Evolutionary conservation across 139 green algal species (phyloP).

Genomic region (Chlorella sp.): DNA sequence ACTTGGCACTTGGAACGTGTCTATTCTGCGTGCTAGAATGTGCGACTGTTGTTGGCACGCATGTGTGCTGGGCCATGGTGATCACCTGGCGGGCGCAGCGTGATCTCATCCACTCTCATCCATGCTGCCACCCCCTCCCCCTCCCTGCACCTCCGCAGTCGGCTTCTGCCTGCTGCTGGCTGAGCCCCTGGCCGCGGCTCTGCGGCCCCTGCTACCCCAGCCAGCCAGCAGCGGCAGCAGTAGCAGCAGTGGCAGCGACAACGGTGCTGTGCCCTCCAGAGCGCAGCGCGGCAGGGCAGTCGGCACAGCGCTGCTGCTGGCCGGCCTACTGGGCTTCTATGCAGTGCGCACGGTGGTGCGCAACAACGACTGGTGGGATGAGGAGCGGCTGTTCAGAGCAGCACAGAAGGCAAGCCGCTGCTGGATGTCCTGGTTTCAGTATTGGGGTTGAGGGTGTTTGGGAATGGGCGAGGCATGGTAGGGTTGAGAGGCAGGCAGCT

Average conservation of each 20-base stretch:
- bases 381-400: conserved; percentile 76
- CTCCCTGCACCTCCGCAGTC: conserved; percentile 29
- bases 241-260: background rate
- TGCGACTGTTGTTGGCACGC: too few relatives aligned
- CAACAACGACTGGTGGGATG: conserved; percentile 79
- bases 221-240: background rate
- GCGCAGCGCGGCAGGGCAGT: background rate
- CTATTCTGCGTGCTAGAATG: too few relatives aligned
- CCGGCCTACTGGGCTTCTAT: conserved; percentile 43
- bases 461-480: too few relatives aligned
- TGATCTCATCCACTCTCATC: too few relatives aligned
- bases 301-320: background rate
- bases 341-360: conserved; percentile 53
- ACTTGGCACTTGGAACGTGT: too few relatives aligned
- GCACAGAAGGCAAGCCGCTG: conserved; percentile 54
- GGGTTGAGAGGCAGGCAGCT: too few relatives aligned
- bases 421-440: background rate
- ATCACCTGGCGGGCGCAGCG: too few relatives aligned
- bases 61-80: too few relatives aligned
- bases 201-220: conserved; percentile 15
- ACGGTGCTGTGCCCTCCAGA: background rate
- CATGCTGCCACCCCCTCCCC: too few relatives aligned
- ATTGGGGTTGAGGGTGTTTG: too few relatives aligned
- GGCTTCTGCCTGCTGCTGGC: conserved; percentile 75
- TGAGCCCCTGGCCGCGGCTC: conserved; percentile 36